Base-by-base conservation (phyloP, 306 rosid species). In the Vigna hirtella region DNA sequence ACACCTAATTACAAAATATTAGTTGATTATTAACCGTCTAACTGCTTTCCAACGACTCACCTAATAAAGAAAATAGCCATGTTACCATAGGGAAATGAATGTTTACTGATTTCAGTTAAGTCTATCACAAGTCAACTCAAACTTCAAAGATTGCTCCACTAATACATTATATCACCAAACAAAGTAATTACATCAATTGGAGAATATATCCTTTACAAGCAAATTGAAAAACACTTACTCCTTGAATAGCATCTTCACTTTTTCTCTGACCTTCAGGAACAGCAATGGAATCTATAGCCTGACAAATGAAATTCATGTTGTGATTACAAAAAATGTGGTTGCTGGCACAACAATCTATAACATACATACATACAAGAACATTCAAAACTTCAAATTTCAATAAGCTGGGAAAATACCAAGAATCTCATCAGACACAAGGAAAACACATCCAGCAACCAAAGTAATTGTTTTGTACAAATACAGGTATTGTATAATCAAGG, bases 161-260 rank as follows among this genome's bases (percentile, higher is more conserved):
- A 74, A 53, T 45, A 66, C 47, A 74, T 48, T 63, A 59, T 64
- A 81, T 49, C 68, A 74, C 42, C 66, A 42, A 38, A 26, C 38
- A 58, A 24, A 57, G 9, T 58, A 81, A 61, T 65, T 66, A 76
- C n/a, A 70, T 20, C 47, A 61, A 61, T 32, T 30, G 28, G 52
- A 15, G n/a, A 45, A 56, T 12, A 70, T 22, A 61, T 58, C 72
- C 9, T 64, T 47, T 48, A 50, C 65, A 9, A 24, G 58, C 20
- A 79, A 56, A 73, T 66, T 62, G 57, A 16, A 79, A 69, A n/a
- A 47, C 59, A 77, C 83, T 61, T 62, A 83, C 86, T 83, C 70
- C 17, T 79, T 62, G 66, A 74, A 79, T 34, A 74, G 66, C 70
- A 74, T 52, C 50, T 69, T 45, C 78, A 79, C 4, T 74, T 70